phyloP scores from a whole-genome alignment of 768 basidiomycete species.

The Cyathus striatus region DNA sequence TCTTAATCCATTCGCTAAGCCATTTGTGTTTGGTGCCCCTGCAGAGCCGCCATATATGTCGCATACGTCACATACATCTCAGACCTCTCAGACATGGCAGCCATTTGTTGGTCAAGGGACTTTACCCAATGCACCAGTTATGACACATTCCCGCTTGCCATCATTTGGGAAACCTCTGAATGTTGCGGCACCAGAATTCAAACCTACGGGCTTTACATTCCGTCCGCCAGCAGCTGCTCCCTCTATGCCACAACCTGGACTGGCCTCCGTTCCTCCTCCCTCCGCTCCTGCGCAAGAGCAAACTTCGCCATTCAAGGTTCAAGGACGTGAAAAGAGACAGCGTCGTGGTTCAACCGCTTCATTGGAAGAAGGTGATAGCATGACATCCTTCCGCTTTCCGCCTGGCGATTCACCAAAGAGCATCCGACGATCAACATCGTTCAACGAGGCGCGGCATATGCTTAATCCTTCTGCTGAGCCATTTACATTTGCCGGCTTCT shows the following conservation, averaged over 20 bases:
- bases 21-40: conserved; percentile 69
- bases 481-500: conserved; percentile 68
- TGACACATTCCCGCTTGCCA: conserved; percentile 36
- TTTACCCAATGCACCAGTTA: conserved; percentile 27
- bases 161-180: conserved; percentile 71
- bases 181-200: conserved; percentile 76
- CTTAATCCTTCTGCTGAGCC: conserved; percentile 49
- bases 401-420: conserved; percentile 44
- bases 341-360: conserved; percentile 46
- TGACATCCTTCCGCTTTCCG: conserved; percentile 79
- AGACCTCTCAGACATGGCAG: conserved; percentile 11
- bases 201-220: conserved; percentile 74
- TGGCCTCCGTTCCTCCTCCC: conserved; percentile 5
- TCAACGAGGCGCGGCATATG: conserved; percentile 15
- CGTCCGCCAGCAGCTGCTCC: conserved; percentile 64
- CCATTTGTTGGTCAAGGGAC: conserved; percentile 15
- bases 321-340: conserved; percentile 81
- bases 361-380: conserved; percentile 53
- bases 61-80: conserved; percentile 3
- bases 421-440: conserved; percentile 33
- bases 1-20: conserved; percentile 79
- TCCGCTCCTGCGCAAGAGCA: conserved; percentile 19
- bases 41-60: conserved; percentile 23
- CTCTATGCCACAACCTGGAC: conserved; percentile 34
- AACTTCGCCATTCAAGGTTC: conserved; percentile 40